Evolutionary conservation across 2,329 filamentous ascomycete species (phyloP).

Genomic region (Achaetomium macrosporum): DNA sequence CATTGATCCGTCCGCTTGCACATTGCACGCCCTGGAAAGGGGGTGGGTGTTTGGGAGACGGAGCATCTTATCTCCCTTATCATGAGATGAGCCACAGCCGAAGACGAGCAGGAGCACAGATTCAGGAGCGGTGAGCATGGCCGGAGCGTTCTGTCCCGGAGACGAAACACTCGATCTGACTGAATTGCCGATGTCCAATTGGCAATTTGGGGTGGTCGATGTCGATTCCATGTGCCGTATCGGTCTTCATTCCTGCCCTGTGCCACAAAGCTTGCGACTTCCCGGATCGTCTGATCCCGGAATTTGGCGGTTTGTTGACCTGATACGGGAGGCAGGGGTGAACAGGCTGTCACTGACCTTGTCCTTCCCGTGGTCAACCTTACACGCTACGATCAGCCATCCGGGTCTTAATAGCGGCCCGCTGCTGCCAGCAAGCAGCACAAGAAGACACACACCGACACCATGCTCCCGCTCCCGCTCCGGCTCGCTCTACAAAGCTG

Average conservation of each 20-base stretch:
- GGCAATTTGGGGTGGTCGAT: constrained; percentile 11
- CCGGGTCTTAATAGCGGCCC: constrained; percentile 17
- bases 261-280: constrained; percentile 17
- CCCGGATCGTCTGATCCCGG: constrained; percentile 20
- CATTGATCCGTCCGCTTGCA: neutral
- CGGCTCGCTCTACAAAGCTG: constrained; percentile 13
- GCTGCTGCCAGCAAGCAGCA: constrained; percentile 7
- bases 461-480: constrained; percentile 5
- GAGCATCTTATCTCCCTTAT: constrained; percentile 15
- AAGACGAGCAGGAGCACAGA: constrained; percentile 7
- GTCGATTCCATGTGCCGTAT: constrained; percentile 19
- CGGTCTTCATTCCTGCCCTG: constrained; percentile 19
- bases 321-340: constrained; percentile 14
- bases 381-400: constrained; percentile 10
- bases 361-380: constrained; percentile 12
- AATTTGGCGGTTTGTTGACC: constrained; percentile 17
- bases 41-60: neutral
- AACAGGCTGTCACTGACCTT: constrained; percentile 9
- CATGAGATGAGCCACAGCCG: constrained; percentile 8
- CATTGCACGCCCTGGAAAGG: constrained; percentile 1
- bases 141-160: constrained; percentile 18
- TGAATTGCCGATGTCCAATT: constrained; percentile 14
- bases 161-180: constrained; percentile 9
- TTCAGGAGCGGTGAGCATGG: constrained; percentile 22
- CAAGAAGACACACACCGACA: constrained; percentile 7